Base-by-base conservation (phyloP, 805 yeast genomes). In the Pichia phayaonensis region DNA sequence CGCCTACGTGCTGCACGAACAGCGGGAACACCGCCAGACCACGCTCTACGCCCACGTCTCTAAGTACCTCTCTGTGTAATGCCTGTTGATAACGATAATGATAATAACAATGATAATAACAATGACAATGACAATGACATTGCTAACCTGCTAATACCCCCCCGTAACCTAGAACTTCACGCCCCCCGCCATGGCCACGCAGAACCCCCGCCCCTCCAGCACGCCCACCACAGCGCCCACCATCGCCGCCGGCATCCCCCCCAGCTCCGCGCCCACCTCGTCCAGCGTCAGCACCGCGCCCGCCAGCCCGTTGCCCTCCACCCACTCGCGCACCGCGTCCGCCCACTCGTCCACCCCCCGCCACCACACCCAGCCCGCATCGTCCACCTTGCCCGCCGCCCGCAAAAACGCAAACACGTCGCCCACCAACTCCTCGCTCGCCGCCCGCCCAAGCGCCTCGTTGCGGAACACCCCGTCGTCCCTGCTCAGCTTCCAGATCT, bases 1-100 rank as follows among this genome's bases (percentile, higher is more conserved):
- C 8, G 79, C 89, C 5, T 86, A 81, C 62, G 82, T 77, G 55
- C 67, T 81, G 11, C 81, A 82, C 56, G 95, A 86, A 61, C 66
- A 61, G 52, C 72, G 86, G 56, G 72, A 40, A 18, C 22, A n/a
- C 42, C 22, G 24, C 11, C n/a, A 15, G 8, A 6, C 24, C 29
- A 13, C 24, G 5, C 22, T 18, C 22, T 20, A 36, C 22, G 13
- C 22, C 40, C 20, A 36, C 8, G 11, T 22, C 12, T 15, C 27
- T 23, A 18, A 40, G 24, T 15, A 40, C 22, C 11, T 21, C 16
- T 15, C 42, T 26, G 6, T 23, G 11, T 23, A 22, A 10, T 16
- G 20, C n/a, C n/a, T n/a, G n/a, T n/a, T n/a, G n/a, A n/a, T n/a
- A n/a, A n/a, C n/a, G n/a, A n/a, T n/a, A n/a, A n/a, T n/a, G n/a